Conservation (phyloP, 495 filamentous ascomycete genomes). For the Barbatosphaeria neglecta region DNA sequence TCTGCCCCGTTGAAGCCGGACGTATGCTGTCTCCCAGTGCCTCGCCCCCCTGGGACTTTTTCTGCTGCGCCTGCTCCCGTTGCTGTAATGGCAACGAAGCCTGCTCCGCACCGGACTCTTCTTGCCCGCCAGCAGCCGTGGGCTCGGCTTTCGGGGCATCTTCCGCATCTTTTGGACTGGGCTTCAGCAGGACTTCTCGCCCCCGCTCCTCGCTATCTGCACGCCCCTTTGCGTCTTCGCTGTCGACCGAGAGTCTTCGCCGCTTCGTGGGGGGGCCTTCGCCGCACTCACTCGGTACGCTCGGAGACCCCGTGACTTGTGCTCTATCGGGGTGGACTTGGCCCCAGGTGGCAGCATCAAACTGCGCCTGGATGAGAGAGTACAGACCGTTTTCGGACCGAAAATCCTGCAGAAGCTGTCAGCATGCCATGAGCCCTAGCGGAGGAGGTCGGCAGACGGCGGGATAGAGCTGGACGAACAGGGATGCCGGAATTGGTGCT, state of each 20-base stretch:
- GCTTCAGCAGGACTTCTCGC: background rate
- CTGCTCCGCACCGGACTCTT: background rate
- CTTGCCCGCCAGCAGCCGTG: too few species aligned
- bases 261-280: too few species aligned
- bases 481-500: slow-evolving; percentile 65
- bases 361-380: slow-evolving; percentile 54
- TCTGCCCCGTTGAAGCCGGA: background rate
- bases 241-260: background rate
- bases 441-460: background rate
- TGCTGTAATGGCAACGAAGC: too few species aligned
- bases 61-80: background rate
- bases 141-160: too few species aligned
- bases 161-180: too few species aligned
- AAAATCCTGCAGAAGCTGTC: slow-evolving; percentile 45
- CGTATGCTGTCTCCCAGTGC: background rate
- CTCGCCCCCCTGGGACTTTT: background rate
- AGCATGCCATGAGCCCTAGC: slow-evolving; percentile 5
- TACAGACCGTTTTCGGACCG: slow-evolving; percentile 60
- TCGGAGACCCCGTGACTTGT: background rate
- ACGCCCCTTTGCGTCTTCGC: background rate
- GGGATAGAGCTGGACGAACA: too few species aligned
- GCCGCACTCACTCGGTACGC: slow-evolving; percentile 7
- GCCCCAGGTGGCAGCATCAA: slow-evolving; percentile 33
- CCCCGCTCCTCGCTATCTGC: too few species aligned
- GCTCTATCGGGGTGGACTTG: slow-evolving; percentile 1